Evolutionary conservation across 352 stramenopile genomes (phyloP).

Genomic region (Globisporangium radiosum): DNA sequence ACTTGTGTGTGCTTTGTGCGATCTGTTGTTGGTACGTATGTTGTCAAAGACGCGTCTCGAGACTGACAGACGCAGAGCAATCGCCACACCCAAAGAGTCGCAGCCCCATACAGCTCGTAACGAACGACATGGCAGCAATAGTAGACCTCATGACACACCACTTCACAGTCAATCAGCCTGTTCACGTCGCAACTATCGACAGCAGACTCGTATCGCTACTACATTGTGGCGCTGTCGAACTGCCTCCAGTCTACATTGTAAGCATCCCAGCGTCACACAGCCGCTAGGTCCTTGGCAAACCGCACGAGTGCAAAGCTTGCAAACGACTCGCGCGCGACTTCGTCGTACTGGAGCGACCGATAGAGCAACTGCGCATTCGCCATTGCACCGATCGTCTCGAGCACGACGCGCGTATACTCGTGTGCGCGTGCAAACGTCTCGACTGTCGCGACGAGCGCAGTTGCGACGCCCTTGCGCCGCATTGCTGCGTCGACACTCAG

Average conservation of each 20-base stretch:
- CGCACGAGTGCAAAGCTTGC: conserved; percentile 47
- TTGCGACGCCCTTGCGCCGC: conserved; percentile 43
- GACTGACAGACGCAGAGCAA: too few relatives aligned
- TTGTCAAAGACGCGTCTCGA: too few relatives aligned
- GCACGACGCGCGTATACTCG: conserved; percentile 26
- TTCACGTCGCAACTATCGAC: too few relatives aligned
- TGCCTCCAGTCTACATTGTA: not conserved
- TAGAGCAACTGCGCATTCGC: conserved; percentile 49
- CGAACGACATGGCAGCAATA: too few relatives aligned
- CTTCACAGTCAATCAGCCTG: too few relatives aligned
- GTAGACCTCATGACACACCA: too few relatives aligned
- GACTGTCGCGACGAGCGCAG: conserved; percentile 31
- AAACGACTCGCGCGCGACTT: conserved; percentile 22
- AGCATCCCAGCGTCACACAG: too few relatives aligned
- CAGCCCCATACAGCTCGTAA: too few relatives aligned
- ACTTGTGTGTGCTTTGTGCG: too few relatives aligned
- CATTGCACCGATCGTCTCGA: conserved; percentile 69
- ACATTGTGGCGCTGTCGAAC: not conserved
- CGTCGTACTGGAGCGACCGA: conserved; percentile 25
- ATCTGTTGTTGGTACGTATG: too few relatives aligned
- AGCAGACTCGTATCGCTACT: too few relatives aligned
- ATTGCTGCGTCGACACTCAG: conserved; percentile 37
- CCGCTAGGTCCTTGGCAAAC: conserved; percentile 32
- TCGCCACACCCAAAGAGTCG: too few relatives aligned
- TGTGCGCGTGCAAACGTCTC: conserved; percentile 29